A percentile compares a stretch with the other conserved stretches of the same genome.
Evolutionary conservation across 495 filamentous ascomycete genomes (phyloP).

Genomic region (Terfezia claveryi): DNA sequence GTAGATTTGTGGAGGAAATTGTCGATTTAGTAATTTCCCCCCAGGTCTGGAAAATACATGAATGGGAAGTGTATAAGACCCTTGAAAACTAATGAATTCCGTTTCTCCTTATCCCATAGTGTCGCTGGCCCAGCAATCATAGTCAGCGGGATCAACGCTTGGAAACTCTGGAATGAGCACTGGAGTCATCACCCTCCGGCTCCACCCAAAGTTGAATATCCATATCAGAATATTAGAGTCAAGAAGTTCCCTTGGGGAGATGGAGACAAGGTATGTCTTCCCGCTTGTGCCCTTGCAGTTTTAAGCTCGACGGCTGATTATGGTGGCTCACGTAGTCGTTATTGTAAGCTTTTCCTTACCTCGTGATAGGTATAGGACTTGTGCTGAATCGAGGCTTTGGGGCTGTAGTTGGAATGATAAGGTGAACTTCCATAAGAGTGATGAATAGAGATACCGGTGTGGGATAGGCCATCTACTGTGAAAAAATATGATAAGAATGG

Average conservation of each 20-base stretch:
- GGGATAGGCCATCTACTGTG: too few species aligned
- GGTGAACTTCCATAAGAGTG: constrained; percentile 92
- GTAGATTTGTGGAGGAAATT: constrained; percentile 86
- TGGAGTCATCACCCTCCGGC: constrained; percentile 85
- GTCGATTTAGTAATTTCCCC: constrained; percentile 57
- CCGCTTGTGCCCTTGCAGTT: too few species aligned
- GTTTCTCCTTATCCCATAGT: constrained; percentile 23
- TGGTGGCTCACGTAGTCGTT: constrained; percentile 22
- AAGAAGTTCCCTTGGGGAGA: constrained; percentile 84
- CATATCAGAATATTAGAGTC: constrained; percentile 78
- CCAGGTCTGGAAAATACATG: background rate
- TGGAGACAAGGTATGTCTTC: constrained; percentile 39
- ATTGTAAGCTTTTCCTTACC: constrained; percentile 28
- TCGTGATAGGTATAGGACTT: background rate
- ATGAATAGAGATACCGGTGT: constrained; percentile 26
- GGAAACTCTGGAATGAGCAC: constrained; percentile 75
- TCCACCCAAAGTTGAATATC: constrained; percentile 61
- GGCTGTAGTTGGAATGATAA: constrained; percentile 62
- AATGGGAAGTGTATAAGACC: background rate
- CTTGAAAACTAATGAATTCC: background rate
- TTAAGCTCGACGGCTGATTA: too few species aligned
- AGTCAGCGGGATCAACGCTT: constrained; percentile 53
- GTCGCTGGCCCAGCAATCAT: constrained; percentile 46
- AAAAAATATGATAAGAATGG: too few species aligned
- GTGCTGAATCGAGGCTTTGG: background rate